Conservation (phyloP, 768 basidiomycete species). For the Agrocybe chaxingu region DNA sequence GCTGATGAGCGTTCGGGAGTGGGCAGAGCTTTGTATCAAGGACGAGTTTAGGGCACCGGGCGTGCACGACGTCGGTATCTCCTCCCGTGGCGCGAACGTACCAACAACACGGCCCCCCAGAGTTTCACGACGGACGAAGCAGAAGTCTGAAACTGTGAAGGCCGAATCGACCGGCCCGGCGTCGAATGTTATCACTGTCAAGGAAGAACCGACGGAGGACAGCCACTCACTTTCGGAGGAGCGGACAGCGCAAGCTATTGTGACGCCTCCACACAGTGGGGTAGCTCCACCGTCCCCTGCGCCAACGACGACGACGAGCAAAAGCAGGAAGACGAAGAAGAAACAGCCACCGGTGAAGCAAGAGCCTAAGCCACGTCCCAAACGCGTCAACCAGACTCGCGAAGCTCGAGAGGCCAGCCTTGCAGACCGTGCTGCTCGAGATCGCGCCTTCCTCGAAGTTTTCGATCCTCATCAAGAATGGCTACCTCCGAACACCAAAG, state of each 20-base stretch:
- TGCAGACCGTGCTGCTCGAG: constrained; percentile 42
- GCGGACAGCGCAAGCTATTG: constrained; percentile 13
- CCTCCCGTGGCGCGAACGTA: constrained; percentile 34
- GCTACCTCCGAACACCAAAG: constrained; percentile 71
- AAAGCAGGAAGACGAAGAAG: constrained; percentile 14
- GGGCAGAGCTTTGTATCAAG: constrained; percentile 73
- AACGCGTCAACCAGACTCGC: constrained; percentile 36
- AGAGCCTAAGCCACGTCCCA: constrained; percentile 28
- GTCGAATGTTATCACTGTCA: constrained; percentile 29
- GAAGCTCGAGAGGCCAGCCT: constrained; percentile 49
- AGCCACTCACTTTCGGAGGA: constrained; percentile 20
- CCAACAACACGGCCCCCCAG: too few species aligned
- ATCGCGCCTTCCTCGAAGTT: constrained; percentile 56
- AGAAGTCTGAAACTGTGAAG: constrained; percentile 34
- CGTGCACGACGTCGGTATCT: constrained; percentile 63
- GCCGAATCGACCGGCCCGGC: constrained; percentile 45
- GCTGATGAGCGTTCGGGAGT: constrained; percentile 82
- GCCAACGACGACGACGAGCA: constrained; percentile 16
- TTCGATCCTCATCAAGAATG: constrained; percentile 77
- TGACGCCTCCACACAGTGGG: constrained; percentile 40
- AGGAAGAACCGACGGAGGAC: constrained; percentile 48
- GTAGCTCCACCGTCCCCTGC: constrained; percentile 26
- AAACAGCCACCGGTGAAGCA: constrained; percentile 18
- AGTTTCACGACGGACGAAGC: constrained; percentile 14
- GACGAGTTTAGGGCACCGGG: constrained; percentile 75